A percentile compares a stretch with the other conserved stretches of the same genome.
phyloP scores from a whole-genome alignment of 805 yeast species.

The Komagataella ulmi region DNA sequence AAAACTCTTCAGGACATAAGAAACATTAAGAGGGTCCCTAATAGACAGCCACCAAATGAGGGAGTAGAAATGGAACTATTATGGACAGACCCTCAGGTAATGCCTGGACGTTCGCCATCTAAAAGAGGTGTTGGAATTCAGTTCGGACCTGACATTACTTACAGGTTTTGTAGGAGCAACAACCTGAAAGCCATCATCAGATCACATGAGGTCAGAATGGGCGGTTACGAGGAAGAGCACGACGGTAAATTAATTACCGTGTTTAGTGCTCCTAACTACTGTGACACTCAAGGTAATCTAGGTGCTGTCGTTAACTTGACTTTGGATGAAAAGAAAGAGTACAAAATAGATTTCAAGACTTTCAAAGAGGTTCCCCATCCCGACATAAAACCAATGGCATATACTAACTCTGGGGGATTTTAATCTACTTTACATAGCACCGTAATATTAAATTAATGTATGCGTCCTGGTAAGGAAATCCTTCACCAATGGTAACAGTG shows the following conservation, averaged over 20 bases:
- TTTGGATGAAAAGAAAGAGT: constrained; percentile 28
- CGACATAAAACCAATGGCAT: constrained; percentile 88
- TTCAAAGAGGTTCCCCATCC: constrained; percentile 88
- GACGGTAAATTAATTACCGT: constrained; percentile 79
- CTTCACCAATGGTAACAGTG: constrained; percentile 1
- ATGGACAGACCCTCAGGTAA: constrained; percentile 93
- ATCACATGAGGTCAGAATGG: constrained; percentile 92
- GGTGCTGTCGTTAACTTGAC: constrained; percentile 81
- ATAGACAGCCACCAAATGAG: constrained; percentile 73
- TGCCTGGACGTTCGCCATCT: constrained; percentile 70
- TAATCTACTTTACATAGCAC: neutral
- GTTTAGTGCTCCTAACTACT: constrained; percentile 97
- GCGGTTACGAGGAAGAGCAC: constrained; percentile 83
- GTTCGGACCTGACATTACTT: constrained; percentile 93
- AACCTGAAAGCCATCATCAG: constrained; percentile 70
- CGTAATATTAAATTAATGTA: neutral
- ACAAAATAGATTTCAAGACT: constrained; percentile 37
- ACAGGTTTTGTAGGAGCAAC: constrained; percentile 59
- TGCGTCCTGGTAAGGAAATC: constrained; percentile 4
- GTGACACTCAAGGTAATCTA: constrained; percentile 81
- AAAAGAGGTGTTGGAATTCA: constrained; percentile 94
- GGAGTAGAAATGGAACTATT: constrained; percentile 93
- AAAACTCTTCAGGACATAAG: constrained; percentile 66
- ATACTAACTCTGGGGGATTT: constrained; percentile 25
- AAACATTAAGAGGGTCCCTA: constrained; percentile 49